Evolutionary conservation across 345 rosid species (phyloP).

Genomic region (Hibiscus trionum): DNA sequence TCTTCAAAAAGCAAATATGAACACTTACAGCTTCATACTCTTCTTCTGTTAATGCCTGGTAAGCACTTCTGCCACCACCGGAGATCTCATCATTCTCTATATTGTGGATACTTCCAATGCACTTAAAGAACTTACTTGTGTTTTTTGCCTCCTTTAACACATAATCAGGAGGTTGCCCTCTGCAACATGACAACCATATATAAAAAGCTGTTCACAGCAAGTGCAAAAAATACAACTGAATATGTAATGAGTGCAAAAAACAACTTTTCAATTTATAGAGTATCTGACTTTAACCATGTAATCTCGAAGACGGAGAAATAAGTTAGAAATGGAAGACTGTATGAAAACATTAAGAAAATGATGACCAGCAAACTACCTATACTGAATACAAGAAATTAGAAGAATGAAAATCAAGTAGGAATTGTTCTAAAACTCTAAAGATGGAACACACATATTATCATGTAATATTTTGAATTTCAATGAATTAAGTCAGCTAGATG

Average conservation of each 20-base stretch:
- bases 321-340: background rate
- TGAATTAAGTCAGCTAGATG: background rate
- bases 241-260: background rate
- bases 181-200: slow-evolving; percentile 37
- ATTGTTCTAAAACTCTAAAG: background rate
- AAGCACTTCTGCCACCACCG: slow-evolving; percentile 52
- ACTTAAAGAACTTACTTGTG: slow-evolving; percentile 82
- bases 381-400: too few species aligned
- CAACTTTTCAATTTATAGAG: background rate
- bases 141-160: slow-evolving; percentile 87
- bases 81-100: slow-evolving; percentile 53
- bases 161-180: slow-evolving; percentile 96
- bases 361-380: background rate
- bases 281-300: background rate
- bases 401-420: background rate
- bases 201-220: slow-evolving; percentile 18
- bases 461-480: background rate
- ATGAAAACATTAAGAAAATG: slow-evolving; percentile 1
- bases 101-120: slow-evolving; percentile 74
- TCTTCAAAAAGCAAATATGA: slow-evolving; percentile 8
- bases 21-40: slow-evolving; percentile 92
- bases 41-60: slow-evolving; percentile 64
- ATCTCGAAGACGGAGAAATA: background rate
- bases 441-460: background rate
- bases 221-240: slow-evolving; percentile 5